Evolutionary conservation across 192 early-diverging fungal genomes (phyloP).

Genomic region (Gigaspora rosea): DNA sequence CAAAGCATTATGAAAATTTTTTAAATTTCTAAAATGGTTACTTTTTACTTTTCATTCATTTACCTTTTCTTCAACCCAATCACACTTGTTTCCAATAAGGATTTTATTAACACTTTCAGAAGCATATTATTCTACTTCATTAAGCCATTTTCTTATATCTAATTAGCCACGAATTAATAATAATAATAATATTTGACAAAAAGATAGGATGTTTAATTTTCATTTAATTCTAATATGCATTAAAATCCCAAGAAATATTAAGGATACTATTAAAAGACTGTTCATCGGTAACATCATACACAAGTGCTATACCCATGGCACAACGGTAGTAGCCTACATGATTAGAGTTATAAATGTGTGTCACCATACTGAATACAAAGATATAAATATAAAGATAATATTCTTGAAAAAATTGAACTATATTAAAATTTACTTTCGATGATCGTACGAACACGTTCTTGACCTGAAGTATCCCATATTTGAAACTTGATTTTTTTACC

Average conservation of each 20-base stretch:
- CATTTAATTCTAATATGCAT: background rate
- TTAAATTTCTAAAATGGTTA: background rate
- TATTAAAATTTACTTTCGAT: conserved; percentile 85
- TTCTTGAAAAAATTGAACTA: too few relatives aligned
- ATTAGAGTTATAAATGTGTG: background rate
- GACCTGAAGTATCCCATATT: conserved; percentile 99
- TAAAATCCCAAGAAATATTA: background rate
- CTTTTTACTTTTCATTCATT: background rate
- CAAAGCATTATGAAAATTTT: background rate
- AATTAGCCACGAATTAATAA: too few relatives aligned
- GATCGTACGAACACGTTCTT: conserved; percentile 98
- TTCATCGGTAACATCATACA: conserved; percentile 99
- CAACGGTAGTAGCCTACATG: conserved; percentile 92
- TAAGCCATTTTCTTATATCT: conserved; percentile 99
- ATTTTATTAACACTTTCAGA: conserved; percentile 99
- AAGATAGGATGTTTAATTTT: background rate
- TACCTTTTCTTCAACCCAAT: conserved; percentile 93
- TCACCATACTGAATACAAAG: background rate
- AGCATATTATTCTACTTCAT: conserved; percentile 98
- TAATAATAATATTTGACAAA: background rate
- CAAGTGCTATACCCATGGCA: conserved; percentile 97
- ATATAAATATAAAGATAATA: background rate
- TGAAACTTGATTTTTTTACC: conserved; percentile 98
- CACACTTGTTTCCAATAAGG: conserved; percentile 98
- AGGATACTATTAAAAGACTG: conserved; percentile 90